Conservation (phyloP, 352 stramenopile genomes). For the Pythium apleroticum region DNA sequence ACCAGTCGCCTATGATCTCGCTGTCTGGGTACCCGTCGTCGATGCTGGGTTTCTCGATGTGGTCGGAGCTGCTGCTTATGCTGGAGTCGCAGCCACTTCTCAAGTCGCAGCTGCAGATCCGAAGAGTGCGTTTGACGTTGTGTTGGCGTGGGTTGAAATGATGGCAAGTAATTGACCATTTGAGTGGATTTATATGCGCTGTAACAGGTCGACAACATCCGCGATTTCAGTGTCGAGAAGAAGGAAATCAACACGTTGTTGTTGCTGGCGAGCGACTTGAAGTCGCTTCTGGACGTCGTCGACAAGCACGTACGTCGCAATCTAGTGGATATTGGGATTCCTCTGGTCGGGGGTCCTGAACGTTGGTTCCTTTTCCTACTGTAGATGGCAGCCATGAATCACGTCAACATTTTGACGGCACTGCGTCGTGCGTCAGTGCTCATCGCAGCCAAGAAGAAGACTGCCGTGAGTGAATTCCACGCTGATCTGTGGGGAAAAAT, state of each 20-base stretch:
- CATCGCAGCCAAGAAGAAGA: slow-evolving; percentile 24
- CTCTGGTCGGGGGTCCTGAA: not conserved
- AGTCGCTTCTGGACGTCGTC: slow-evolving; percentile 56
- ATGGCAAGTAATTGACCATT: too few relatives aligned
- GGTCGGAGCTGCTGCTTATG: slow-evolving; percentile 78
- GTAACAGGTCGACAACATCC: slow-evolving; percentile 60
- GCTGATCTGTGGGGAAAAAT: not conserved
- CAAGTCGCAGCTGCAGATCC: slow-evolving; percentile 65
- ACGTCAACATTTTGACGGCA: slow-evolving; percentile 64
- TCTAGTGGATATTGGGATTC: not conserved
- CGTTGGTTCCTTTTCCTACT: not conserved
- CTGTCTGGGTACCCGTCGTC: slow-evolving; percentile 77
- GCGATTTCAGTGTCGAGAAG: slow-evolving; percentile 40
- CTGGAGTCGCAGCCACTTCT: slow-evolving; percentile 66
- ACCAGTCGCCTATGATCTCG: slow-evolving; percentile 70
- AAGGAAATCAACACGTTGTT: slow-evolving; percentile 65
- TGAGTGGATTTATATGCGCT: too few relatives aligned
- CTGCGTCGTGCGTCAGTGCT: slow-evolving; percentile 43
- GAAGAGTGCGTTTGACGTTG: slow-evolving; percentile 29
- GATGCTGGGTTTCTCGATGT: slow-evolving; percentile 70
- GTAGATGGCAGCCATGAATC: slow-evolving; percentile 51
- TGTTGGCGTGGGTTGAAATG: not conserved
- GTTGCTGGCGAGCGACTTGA: slow-evolving; percentile 60
- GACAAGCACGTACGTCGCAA: slow-evolving; percentile 51
- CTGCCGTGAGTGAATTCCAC: slow-evolving; percentile 29